Percentiles rank a stretch among this genome's conserved stretches.
Evolutionary conservation across 352 stramenopile genomes (phyloP).

Genomic region (Globisporangium echinulatum): DNA sequence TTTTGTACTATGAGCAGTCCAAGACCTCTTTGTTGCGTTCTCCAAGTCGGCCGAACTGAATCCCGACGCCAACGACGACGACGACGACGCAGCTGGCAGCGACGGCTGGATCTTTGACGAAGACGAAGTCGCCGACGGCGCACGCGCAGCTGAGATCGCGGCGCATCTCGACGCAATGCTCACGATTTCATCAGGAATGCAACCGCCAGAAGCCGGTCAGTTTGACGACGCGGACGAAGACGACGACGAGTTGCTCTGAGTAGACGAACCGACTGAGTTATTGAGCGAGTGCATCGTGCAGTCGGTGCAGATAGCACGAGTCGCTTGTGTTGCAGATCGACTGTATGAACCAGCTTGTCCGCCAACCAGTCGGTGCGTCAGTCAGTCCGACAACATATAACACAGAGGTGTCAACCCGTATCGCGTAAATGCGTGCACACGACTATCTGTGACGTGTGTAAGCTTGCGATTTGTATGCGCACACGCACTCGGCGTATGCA

Average conservation of each 20-base stretch:
- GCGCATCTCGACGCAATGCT: constrained; percentile 70
- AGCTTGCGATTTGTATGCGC: too few species aligned
- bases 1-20: constrained; percentile 24
- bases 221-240: constrained; percentile 82
- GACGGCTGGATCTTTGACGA: constrained; percentile 82
- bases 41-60: constrained; percentile 82
- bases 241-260: constrained; percentile 22
- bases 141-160: constrained; percentile 46
- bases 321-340: too few species aligned
- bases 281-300: background rate
- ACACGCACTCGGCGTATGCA: too few species aligned
- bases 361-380: too few species aligned
- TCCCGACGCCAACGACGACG: constrained; percentile 56
- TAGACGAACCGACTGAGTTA: too few species aligned
- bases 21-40: constrained; percentile 69
- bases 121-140: constrained; percentile 65
- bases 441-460: too few species aligned
- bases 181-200: constrained; percentile 42
- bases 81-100: constrained; percentile 27
- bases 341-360: too few species aligned
- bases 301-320: background rate
- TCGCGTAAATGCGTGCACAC: too few species aligned
- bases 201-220: constrained; percentile 46
- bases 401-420: too few species aligned
- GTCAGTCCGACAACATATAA: too few species aligned